Percentiles rank a stretch among this genome's conserved stretches.
These are phyloP conservation scores for Trapa incisa DNA, from an alignment of 345 rosid species.

Conservation along the genomic window DNA sequence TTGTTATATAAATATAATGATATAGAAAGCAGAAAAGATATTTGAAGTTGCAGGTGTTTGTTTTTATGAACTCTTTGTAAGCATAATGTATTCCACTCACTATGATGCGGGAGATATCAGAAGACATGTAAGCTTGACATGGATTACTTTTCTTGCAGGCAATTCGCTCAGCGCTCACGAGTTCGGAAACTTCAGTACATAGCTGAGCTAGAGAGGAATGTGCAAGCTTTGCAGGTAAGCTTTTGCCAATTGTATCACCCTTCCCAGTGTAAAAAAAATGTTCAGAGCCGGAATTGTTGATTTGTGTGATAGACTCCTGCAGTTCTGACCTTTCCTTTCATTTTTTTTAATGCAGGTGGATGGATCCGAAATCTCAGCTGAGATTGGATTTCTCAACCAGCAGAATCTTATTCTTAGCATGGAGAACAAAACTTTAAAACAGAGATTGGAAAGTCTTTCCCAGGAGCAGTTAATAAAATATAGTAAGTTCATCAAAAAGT, in stretches of 20 bases:
- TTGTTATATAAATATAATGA: too few relatives aligned
- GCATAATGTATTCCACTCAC: too few relatives aligned
- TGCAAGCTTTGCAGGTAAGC: conserved; percentile 44
- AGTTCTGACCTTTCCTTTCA: background rate
- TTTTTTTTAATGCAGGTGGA: conserved; percentile 28
- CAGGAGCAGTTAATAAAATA: conserved; percentile 56
- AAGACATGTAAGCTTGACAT: too few relatives aligned
- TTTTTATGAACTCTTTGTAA: too few relatives aligned
- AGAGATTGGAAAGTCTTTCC: conserved; percentile 49
- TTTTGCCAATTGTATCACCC: background rate
- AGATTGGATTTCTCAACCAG: conserved; percentile 52
- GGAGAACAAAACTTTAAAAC: conserved; percentile 63
- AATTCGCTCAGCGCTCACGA: conserved; percentile 50
- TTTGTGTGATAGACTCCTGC: background rate
- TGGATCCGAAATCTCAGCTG: conserved; percentile 59
- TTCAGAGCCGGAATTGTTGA: background rate
- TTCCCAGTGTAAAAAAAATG: background rate
- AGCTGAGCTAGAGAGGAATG: conserved; percentile 49
- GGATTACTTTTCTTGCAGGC: conserved; percentile 22
- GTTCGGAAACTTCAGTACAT: conserved; percentile 49
- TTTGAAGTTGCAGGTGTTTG: too few relatives aligned
- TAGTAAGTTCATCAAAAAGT: conserved; percentile 21
- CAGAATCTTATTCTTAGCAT: conserved; percentile 45
- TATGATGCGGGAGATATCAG: too few relatives aligned
- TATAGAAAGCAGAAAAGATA: too few relatives aligned